Evolutionary conservation across 192 early-diverging fungal genomes (phyloP).

Genomic region (Dimargaris cristalligena): DNA sequence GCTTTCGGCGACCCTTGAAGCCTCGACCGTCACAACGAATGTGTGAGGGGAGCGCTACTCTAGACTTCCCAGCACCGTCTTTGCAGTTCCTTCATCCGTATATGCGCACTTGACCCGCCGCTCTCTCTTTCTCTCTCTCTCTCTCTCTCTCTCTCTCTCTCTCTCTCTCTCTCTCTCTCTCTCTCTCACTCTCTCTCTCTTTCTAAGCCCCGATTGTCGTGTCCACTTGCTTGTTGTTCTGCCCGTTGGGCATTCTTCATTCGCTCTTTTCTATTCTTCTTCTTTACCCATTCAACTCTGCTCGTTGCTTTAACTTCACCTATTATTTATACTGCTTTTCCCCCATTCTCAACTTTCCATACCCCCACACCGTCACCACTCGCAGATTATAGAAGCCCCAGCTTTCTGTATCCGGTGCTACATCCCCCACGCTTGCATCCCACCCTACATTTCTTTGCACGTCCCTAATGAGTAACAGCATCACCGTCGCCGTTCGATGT

Average conservation of each 20-base stretch:
- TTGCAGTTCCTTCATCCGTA: neutral
- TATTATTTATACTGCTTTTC: neutral
- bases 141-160: neutral
- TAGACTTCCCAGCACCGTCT: too few species aligned
- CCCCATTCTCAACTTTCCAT: neutral
- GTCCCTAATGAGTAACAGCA: conserved; percentile 19
- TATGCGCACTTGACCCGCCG: neutral
- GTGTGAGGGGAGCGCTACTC: neutral
- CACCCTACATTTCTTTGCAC: neutral
- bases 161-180: neutral
- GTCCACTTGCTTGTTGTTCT: too few species aligned
- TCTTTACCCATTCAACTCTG: neutral
- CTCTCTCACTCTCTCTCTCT: neutral
- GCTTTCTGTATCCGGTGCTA: neutral
- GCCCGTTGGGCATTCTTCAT: too few species aligned
- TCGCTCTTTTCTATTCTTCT: neutral
- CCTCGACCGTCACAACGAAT: neutral
- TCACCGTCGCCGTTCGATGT: conserved; percentile 65
- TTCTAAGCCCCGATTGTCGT: too few species aligned
- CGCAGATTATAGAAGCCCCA: neutral
- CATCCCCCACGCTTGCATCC: neutral
- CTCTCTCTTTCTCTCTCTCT: neutral
- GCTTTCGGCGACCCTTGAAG: neutral
- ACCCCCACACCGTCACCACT: neutral
- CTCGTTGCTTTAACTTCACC: neutral